Conservation (phyloP, 176 grass and related monocot species). For the Oryza nivara region DNA sequence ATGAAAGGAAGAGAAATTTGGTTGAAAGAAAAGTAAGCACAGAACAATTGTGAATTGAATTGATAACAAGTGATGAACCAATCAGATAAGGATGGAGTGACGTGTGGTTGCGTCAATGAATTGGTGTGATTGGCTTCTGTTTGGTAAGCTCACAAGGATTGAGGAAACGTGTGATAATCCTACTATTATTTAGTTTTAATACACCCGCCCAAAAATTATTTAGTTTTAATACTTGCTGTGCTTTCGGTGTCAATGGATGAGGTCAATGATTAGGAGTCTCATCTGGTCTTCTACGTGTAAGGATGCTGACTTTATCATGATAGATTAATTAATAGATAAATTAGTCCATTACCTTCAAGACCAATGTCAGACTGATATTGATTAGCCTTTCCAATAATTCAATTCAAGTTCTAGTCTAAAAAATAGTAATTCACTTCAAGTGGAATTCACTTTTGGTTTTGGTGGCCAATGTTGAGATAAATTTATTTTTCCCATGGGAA, state of each 20-base stretch:
- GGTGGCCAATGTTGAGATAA: background rate
- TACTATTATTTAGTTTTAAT: no score
- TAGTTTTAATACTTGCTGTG: background rate
- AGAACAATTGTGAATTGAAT: constrained; percentile 16
- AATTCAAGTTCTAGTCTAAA: background rate
- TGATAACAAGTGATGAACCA: constrained; percentile 36
- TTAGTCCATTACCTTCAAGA: background rate
- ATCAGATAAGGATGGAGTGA: constrained; percentile 31
- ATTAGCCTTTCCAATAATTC: background rate
- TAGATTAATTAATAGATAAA: background rate
- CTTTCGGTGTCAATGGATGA: constrained; percentile 27
- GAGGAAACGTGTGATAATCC: background rate
- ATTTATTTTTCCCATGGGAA: background rate
- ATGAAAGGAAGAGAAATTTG: background rate
- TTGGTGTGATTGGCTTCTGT: background rate
- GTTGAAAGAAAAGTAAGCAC: background rate
- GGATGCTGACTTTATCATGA: constrained; percentile 1
- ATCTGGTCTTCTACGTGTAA: constrained; percentile 5
- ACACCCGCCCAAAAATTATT: no score
- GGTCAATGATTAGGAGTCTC: constrained; percentile 24
- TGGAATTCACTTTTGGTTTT: background rate
- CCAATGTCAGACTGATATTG: constrained; percentile 1
- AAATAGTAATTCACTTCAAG: background rate
- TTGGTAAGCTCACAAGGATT: constrained; percentile 28
- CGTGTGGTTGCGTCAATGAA: background rate